Evolutionary conservation across 495 filamentous ascomycete species (phyloP).

Genomic region (Penicillium canescens): DNA sequence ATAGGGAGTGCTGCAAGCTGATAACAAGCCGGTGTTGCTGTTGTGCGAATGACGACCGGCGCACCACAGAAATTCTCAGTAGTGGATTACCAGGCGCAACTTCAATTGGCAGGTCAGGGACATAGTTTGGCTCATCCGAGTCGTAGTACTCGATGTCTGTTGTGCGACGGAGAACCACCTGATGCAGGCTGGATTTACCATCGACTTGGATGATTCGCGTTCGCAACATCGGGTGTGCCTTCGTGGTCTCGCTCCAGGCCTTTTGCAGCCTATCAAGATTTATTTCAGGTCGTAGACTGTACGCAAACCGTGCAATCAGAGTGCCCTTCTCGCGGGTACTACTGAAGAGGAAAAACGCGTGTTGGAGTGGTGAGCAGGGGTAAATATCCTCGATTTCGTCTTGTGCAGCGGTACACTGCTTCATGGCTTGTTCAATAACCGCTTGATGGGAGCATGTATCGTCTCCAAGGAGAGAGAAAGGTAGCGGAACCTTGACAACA

Average conservation of each 20-base stretch:
- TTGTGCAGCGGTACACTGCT: not conserved
- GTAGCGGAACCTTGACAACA: not conserved
- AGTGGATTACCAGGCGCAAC: not conserved
- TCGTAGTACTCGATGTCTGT: not conserved
- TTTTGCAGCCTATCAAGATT: not conserved
- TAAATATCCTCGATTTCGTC: not conserved
- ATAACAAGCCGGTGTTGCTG: not conserved
- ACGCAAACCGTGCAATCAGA: not conserved
- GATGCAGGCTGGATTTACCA: not conserved
- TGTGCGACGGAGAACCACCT: not conserved
- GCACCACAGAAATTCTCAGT: not conserved
- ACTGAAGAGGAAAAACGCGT: not conserved
- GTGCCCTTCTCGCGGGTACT: not conserved
- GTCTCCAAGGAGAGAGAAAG: not conserved
- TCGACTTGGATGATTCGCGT: not conserved
- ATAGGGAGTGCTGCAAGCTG: not conserved
- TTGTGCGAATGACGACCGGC: not conserved
- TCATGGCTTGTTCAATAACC: not conserved
- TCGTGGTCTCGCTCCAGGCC: not conserved
- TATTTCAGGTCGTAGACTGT: not conserved
- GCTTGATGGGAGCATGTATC: not conserved
- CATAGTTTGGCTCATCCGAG: not conserved
- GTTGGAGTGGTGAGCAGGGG: not conserved
- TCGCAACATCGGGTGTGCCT: not conserved
- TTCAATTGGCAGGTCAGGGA: not conserved